A percentile compares a stretch with the other conserved stretches of the same genome.
Conservation (phyloP, 805 yeast species). For the Nakazawaea anatomiae region DNA sequence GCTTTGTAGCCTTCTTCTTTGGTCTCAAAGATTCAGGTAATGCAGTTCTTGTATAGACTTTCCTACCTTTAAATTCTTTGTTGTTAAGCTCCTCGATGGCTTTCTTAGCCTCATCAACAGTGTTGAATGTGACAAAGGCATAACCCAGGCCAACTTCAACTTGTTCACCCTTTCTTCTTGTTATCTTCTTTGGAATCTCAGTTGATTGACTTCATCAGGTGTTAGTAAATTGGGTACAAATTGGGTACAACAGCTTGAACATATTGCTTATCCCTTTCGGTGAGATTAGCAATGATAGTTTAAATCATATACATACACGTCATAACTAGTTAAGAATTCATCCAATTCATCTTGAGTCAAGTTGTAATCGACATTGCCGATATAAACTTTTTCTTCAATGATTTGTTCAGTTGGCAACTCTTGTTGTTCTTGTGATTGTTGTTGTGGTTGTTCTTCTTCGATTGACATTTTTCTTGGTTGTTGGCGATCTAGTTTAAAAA, state of each 20-base stretch:
- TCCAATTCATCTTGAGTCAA: conserved; percentile 40
- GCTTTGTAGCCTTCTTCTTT: conserved; percentile 7
- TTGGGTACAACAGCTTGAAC: background rate
- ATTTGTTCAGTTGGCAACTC: conserved; percentile 9
- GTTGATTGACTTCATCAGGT: conserved; percentile 14
- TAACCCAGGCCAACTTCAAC: conserved; percentile 24
- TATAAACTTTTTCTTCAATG: conserved; percentile 39
- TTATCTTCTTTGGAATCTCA: conserved; percentile 23
- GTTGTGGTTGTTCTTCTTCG: conserved; percentile 13
- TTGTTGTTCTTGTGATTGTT: conserved; percentile 1
- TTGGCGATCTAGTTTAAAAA: background rate
- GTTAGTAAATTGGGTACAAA: background rate
- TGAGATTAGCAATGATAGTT: conserved; percentile 7
- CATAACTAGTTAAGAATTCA: conserved; percentile 30
- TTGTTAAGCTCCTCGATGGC: conserved; percentile 41
- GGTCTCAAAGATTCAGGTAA: conserved; percentile 28
- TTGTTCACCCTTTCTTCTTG: conserved; percentile 14
- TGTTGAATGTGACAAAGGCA: conserved; percentile 52
- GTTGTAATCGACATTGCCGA: conserved; percentile 38
- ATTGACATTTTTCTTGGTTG: conserved; percentile 3
- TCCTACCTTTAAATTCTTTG: conserved; percentile 25
- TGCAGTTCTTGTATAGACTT: conserved; percentile 48
- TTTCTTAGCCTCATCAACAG: conserved; percentile 55
- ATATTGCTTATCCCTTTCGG: background rate
- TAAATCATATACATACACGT: conserved; percentile 27